Percentiles rank a stretch among this genome's conserved stretches.
phyloP scores from a whole-genome alignment of 225 moss, liverwort and hornwort genomes.

The Marchantia polymorpha region DNA sequence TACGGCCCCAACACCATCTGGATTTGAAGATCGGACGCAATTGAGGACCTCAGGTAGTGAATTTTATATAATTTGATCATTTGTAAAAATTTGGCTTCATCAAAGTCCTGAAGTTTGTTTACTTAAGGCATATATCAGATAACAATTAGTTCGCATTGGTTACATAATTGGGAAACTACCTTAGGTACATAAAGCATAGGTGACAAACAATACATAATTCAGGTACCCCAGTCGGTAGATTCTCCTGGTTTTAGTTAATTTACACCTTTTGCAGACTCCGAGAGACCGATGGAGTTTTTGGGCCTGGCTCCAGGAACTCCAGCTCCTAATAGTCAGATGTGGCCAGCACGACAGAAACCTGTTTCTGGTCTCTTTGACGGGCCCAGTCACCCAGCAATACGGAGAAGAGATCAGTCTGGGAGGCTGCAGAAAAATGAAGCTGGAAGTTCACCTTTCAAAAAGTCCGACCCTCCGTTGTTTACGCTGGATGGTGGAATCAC shows the following conservation, averaged over 20 bases:
- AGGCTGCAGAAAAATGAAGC: constrained; percentile 27
- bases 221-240: constrained; percentile 26
- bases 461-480: constrained; percentile 40
- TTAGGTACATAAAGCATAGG: too few relatives aligned
- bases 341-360: constrained; percentile 71
- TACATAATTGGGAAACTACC: too few relatives aligned
- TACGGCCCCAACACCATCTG: constrained; percentile 50
- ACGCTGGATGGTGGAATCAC: constrained; percentile 35
- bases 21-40: constrained; percentile 50
- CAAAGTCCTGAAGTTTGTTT: too few relatives aligned
- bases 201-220: too few relatives aligned
- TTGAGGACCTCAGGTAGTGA: constrained; percentile 8
- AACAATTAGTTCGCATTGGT: too few relatives aligned
- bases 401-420: constrained; percentile 34
- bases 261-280: constrained; percentile 48
- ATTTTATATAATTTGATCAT: too few relatives aligned
- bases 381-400: constrained; percentile 48
- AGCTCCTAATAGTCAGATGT: constrained; percentile 64
- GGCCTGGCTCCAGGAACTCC: constrained; percentile 59
- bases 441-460: constrained; percentile 38
- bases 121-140: too few relatives aligned
- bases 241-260: constrained; percentile 30
- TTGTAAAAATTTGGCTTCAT: too few relatives aligned
- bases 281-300: constrained; percentile 39
- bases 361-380: constrained; percentile 62